phyloP scores from a whole-genome alignment of 176 grass and related monocot genomes.

The Poa annua region DNA sequence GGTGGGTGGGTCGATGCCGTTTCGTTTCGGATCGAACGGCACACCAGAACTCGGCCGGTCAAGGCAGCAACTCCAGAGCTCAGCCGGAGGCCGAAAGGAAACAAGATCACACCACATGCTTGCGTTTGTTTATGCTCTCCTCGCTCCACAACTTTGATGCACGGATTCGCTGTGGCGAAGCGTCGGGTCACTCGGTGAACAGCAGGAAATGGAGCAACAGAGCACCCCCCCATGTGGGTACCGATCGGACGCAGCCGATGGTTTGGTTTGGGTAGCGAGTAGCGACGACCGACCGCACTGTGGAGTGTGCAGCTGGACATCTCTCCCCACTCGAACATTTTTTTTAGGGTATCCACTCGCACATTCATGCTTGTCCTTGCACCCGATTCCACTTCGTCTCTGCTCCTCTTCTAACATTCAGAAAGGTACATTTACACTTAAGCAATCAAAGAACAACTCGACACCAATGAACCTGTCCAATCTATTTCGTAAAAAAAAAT shows the following conservation, averaged over 20 bases:
- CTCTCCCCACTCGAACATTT: no score
- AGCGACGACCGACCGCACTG: conserved; percentile 29
- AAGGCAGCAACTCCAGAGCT: conserved; percentile 18
- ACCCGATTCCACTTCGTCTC: no score
- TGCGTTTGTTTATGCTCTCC: neutral
- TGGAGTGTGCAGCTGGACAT: conserved; percentile 2
- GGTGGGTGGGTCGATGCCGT: neutral
- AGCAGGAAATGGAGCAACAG: no score
- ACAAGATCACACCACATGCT: neutral
- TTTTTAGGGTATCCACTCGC: no score
- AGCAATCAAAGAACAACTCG: no score
- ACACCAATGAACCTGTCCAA: no score
- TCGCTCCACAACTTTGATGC: neutral
- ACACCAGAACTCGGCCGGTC: neutral
- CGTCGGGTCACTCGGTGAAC: neutral
- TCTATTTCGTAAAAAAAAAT: no score
- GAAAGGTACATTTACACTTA: no score
- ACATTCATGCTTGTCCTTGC: no score
- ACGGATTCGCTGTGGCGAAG: neutral
- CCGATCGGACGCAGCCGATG: no score
- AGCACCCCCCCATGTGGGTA: no score
- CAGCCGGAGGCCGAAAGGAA: neutral
- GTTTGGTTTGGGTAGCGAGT: conserved; percentile 39
- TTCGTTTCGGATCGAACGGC: neutral
- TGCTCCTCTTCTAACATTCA: no score